These are phyloP conservation scores for Russula lepida DNA, from an alignment of 768 basidiomycete genomes.

Conservation along the genomic window DNA sequence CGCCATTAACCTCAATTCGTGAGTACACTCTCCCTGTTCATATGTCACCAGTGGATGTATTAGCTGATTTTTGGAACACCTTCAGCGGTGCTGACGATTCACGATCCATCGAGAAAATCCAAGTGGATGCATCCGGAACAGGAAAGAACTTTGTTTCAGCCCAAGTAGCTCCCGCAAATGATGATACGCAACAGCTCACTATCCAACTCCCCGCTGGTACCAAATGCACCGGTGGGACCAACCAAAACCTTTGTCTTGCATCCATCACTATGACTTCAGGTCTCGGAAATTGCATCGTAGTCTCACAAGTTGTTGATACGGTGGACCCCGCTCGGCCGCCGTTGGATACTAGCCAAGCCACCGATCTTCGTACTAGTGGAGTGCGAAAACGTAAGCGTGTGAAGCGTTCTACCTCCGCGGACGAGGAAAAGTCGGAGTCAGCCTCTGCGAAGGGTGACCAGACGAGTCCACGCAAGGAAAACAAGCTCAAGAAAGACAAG, in stretches of 20 bases:
- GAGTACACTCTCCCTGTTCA: too few species aligned
- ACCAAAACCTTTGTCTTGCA: constrained; percentile 41
- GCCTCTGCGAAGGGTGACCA: background rate
- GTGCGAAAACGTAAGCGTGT: background rate
- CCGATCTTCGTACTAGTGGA: background rate
- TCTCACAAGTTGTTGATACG: constrained; percentile 26
- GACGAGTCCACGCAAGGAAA: background rate
- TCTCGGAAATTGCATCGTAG: constrained; percentile 48
- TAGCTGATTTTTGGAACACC: too few species aligned
- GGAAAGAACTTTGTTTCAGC: constrained; percentile 31
- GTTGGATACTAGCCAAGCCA: background rate
- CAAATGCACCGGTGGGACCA: constrained; percentile 41
- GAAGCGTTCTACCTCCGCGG: background rate
- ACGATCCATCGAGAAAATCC: background rate
- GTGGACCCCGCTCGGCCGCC: background rate
- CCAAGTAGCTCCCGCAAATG: constrained; percentile 34
- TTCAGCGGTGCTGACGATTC: too few species aligned
- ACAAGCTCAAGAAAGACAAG: background rate
- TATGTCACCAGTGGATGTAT: too few species aligned
- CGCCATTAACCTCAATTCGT: constrained; percentile 24
- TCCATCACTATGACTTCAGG: constrained; percentile 41
- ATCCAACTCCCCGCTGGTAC: constrained; percentile 42
- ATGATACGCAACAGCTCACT: constrained; percentile 34
- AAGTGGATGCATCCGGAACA: background rate
- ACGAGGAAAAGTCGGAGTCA: background rate